Conservation (phyloP, 345 rosid species). For the Lumnitzera racemosa region DNA sequence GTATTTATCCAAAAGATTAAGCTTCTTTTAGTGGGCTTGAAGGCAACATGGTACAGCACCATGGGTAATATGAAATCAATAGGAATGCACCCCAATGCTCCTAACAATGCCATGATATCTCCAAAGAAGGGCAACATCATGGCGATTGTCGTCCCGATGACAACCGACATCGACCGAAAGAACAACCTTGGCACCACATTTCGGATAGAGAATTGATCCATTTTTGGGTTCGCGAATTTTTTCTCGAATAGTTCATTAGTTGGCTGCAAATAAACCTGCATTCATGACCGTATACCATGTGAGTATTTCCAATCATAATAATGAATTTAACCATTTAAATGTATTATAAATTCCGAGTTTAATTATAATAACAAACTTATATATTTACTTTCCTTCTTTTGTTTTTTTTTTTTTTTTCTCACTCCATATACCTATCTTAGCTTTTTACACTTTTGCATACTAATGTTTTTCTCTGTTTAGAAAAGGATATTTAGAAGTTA, state of each 20-base stretch:
- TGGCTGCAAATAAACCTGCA: slow-evolving; percentile 44
- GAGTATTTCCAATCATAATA: not conserved
- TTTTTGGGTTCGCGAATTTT: slow-evolving; percentile 27
- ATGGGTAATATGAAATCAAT: slow-evolving; percentile 38
- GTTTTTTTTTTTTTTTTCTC: no score
- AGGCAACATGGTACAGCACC: slow-evolving; percentile 34
- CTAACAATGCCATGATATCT: slow-evolving; percentile 40
- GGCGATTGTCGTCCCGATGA: slow-evolving; percentile 22
- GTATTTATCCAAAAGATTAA: slow-evolving; percentile 33
- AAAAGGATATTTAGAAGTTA: no score
- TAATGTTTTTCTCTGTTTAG: no score
- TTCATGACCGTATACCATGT: not conserved
- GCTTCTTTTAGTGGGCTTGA: slow-evolving; percentile 39
- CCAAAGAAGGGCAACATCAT: slow-evolving; percentile 53
- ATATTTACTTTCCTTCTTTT: no score
- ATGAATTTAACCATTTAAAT: no score
- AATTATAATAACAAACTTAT: no score
- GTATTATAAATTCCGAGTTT: no score
- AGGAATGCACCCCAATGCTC: slow-evolving; percentile 43
- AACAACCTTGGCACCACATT: slow-evolving; percentile 33
- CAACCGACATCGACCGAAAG: slow-evolving; percentile 24
- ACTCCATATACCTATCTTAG: no score
- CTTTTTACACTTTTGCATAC: no score
- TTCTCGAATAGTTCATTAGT: slow-evolving; percentile 40
- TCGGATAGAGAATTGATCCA: slow-evolving; percentile 30